phyloP scores from a whole-genome alignment of 2,329 filamentous ascomycete species.

The Lanzia echinophila region DNA sequence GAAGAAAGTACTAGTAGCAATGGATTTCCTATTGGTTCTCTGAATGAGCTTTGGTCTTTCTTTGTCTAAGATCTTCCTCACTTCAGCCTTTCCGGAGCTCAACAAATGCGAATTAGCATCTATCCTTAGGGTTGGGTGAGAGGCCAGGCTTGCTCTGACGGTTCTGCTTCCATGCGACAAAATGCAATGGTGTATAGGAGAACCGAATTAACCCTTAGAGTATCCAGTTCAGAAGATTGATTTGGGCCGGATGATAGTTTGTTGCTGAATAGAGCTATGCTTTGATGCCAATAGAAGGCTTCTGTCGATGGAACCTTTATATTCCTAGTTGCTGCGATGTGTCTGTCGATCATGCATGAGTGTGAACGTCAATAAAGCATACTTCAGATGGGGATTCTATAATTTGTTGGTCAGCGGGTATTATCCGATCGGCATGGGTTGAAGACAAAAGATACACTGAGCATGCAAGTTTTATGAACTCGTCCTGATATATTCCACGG shows the following conservation, averaged over 20 bases:
- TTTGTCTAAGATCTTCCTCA: slow-evolving; percentile 38
- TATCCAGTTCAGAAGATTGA: slow-evolving; percentile 37
- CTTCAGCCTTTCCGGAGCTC: slow-evolving; percentile 46
- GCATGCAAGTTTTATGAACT: slow-evolving; percentile 34
- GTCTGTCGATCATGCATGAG: slow-evolving; percentile 45
- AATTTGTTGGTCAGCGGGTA: background rate
- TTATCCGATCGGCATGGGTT: background rate
- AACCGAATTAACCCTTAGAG: slow-evolving; percentile 41
- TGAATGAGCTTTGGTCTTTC: background rate
- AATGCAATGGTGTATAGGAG: slow-evolving; percentile 42
- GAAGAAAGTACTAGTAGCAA: background rate
- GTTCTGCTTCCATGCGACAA: slow-evolving; percentile 37
- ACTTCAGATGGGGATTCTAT: slow-evolving; percentile 37
- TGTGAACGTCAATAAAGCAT: slow-evolving; percentile 46
- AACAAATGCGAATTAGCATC: slow-evolving; percentile 55
- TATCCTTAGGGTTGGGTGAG: slow-evolving; percentile 36
- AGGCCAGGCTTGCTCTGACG: slow-evolving; percentile 48
- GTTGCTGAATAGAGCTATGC: slow-evolving; percentile 41
- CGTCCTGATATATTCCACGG: slow-evolving; percentile 31
- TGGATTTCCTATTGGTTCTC: background rate
- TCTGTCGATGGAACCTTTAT: slow-evolving; percentile 31
- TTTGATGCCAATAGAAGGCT: slow-evolving; percentile 42
- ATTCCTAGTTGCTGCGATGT: slow-evolving; percentile 22
- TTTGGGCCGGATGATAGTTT: slow-evolving; percentile 33
- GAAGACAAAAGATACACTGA: slow-evolving; percentile 30